phyloP scores from a whole-genome alignment of 306 rosid genomes.

The Cucumis hystrix region DNA sequence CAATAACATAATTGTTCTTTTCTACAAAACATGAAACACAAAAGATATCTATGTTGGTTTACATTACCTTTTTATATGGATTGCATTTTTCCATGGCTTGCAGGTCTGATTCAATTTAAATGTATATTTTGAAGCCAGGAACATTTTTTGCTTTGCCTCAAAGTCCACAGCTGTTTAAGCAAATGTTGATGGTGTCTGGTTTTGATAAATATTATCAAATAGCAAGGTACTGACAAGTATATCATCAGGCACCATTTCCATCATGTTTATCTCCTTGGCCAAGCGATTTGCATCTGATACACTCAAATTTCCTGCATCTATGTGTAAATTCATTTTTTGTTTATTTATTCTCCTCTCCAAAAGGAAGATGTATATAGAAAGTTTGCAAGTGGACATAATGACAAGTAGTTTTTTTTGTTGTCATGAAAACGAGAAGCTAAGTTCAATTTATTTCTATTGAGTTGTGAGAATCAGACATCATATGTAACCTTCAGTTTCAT shows the following conservation, averaged over 20 bases:
- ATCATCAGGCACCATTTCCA: background rate
- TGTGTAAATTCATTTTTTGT: background rate
- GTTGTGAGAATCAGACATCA: background rate
- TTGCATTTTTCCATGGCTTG: slow-evolving; percentile 7
- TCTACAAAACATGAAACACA: background rate
- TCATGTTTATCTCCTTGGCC: background rate
- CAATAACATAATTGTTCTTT: background rate
- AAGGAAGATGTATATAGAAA: background rate
- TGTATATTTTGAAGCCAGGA: slow-evolving; percentile 84
- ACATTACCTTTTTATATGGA: background rate
- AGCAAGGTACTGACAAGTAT: slow-evolving; percentile 43
- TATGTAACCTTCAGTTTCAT: background rate
- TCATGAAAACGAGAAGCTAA: background rate
- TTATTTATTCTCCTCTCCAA: background rate
- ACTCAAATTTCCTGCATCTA: background rate
- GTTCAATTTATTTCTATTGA: background rate
- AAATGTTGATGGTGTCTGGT: slow-evolving; percentile 96
- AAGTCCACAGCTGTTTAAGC: slow-evolving; percentile 96
- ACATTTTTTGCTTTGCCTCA: slow-evolving; percentile 94
- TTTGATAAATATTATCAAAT: slow-evolving; percentile 86
- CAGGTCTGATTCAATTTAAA: slow-evolving; percentile 30
- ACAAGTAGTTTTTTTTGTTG: background rate
- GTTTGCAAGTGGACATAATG: no score
- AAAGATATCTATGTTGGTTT: background rate
- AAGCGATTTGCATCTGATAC: background rate